Evolutionary conservation across 2,329 filamentous ascomycete genomes (phyloP).

Genomic region (Bimuria novae-zelandiae): DNA sequence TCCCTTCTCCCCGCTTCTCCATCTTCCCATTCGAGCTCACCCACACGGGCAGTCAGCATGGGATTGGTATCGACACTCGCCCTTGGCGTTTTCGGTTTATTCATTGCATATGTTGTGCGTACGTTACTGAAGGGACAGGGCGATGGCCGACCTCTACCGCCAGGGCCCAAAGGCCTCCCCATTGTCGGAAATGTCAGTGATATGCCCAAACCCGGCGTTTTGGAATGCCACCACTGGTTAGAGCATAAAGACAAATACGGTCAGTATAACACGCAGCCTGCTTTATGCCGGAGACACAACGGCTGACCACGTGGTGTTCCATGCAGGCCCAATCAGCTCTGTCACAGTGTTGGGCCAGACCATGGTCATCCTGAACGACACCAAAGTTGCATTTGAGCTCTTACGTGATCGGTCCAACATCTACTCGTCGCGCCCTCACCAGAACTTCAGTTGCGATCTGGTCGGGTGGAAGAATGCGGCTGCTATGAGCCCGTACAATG

Average conservation of each 20-base stretch:
- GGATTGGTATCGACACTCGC: background rate
- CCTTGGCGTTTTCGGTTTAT: background rate
- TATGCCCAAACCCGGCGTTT: conserved; percentile 47
- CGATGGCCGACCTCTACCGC: conserved; percentile 47
- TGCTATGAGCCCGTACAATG: conserved; percentile 21
- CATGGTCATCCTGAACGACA: conserved; percentile 37
- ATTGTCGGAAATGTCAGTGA: conserved; percentile 58
- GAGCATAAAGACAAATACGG: conserved; percentile 42
- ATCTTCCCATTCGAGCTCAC: too few relatives aligned
- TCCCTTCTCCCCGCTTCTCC: too few relatives aligned
- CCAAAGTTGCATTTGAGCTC: conserved; percentile 30
- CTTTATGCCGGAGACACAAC: background rate
- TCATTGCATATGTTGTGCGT: background rate
- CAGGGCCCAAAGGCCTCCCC: conserved; percentile 56
- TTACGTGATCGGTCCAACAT: conserved; percentile 27
- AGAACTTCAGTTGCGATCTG: conserved; percentile 26
- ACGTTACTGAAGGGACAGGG: background rate
- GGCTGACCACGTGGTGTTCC: background rate
- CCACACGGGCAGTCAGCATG: background rate
- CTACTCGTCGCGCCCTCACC: conserved; percentile 26
- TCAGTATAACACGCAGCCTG: background rate
- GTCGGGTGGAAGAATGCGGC: conserved; percentile 27
- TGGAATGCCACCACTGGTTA: conserved; percentile 51
- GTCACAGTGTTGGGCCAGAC: conserved; percentile 35
- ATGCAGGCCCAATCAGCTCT: conserved; percentile 35